Base-by-base conservation (phyloP, 2,329 filamentous ascomycete genomes). In the Talaromyces sp. region DNA sequence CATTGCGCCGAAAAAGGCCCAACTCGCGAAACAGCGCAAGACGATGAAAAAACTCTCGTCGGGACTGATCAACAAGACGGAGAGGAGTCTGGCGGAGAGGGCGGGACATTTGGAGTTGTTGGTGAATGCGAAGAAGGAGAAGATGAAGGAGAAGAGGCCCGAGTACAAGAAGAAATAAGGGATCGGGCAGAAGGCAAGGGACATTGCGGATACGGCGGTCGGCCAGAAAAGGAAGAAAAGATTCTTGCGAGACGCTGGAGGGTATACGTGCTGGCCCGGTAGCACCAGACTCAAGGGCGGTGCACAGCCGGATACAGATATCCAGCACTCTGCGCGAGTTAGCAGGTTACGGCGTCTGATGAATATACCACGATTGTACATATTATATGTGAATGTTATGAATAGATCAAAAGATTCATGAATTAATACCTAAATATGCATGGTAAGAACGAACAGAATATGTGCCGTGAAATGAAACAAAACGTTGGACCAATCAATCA, bases 101-200 rank as follows among this genome's bases (percentile, higher is more conserved):
- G 88, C 87, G 5, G 88, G 88, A 14, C 88, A 91, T 80, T 70
- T 91, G 70, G 88, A 91, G 74, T 71, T 91, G 70, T 73, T 91
- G 70, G 81, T 81, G 63, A 86, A 87, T 2, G 87, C 86, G 12
- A 89, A 88, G 82, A 88, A 84, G 75, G 81, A 84, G 64, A 80
- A 75, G 68, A 78, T 78, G 68, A 69, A 66, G 64, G 73, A 72
- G 66, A 72, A 73, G 61, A 72, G 69, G 60, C 39, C 58, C 5
- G 62, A 64, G 39, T 62, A 21, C 25, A 64, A 64, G 55, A 62
- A 64, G 31, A 62, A 64, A 39, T 64, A 12, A 59, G 16, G n/a
- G 11, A 2, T 35, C 11, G 5, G 33, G 33, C 33, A 35, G 33
- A 8, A 35, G 33, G 3, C 3, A 11, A 4, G 14, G 16, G 33